Base-by-base conservation (phyloP, 768 basidiomycete species). In the Mycena floridula region DNA sequence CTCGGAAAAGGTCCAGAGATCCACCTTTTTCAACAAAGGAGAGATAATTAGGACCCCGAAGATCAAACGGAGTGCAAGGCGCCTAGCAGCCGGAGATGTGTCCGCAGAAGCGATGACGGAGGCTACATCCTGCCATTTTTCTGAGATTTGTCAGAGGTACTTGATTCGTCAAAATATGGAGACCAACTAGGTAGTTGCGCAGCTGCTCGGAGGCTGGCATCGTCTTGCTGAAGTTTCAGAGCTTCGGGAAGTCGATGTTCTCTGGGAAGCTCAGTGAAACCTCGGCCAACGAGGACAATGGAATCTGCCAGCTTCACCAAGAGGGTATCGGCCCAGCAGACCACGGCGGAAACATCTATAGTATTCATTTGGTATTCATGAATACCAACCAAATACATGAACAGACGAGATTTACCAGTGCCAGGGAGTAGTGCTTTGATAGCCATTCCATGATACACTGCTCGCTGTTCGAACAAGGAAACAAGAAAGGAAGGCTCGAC, bases 291-390 rank as follows among this genome's bases (percentile, higher is more conserved):
- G n/a, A 50, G 42, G 25, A 64, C 50, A 18, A 54, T 50, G 11
- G 61, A 59, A 40, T 72, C 64, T 25, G 73, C 69, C 5, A 88
- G 54, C 50, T 69, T 77, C 8, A 72, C 72, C 20, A 89, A 55
- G 6, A 86, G 44, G 39, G 73, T 62, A 46, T 89, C 85, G 8
- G 77, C 77, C 80, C 82, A 87, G 53, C 77, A 86, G 42, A 81
- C 61, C n/a, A 74, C 48, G 11, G 67, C 56, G 3, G 47, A 50
- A n/a, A n/a, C n/a, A n/a, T n/a, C n/a, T n/a, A n/a, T n/a, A n/a
- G n/a, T n/a, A n/a, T n/a, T n/a, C n/a, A n/a, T n/a, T n/a, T n/a
- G n/a, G n/a, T n/a, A n/a, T n/a, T n/a, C n/a, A n/a, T n/a, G n/a
- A n/a, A n/a, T n/a, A n/a, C n/a, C n/a, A n/a, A n/a, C n/a, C n/a